phyloP scores from a whole-genome alignment of 2,329 filamentous ascomycete genomes.

The Alternaria novae-zelandiae region DNA sequence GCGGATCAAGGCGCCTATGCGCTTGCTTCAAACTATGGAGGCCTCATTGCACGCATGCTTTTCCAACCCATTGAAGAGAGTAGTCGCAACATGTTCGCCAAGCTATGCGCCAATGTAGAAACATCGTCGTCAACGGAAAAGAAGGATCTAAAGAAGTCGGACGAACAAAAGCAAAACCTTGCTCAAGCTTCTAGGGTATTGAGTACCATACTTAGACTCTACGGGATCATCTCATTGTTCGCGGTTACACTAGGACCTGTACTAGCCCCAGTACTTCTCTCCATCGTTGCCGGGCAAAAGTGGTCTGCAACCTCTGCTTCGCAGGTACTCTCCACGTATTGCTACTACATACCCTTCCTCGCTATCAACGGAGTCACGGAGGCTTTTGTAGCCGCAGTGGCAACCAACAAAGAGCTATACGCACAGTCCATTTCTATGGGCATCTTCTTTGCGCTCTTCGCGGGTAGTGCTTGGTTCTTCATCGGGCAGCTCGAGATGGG shows the following conservation, averaged over 20 bases:
- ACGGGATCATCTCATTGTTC: conserved; percentile 74
- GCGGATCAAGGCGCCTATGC: conserved; percentile 90
- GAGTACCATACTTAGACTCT: conserved; percentile 70
- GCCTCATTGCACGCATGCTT: conserved; percentile 83
- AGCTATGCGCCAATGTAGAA: conserved; percentile 64
- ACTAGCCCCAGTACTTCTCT: conserved; percentile 74
- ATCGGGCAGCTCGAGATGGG: conserved; percentile 73
- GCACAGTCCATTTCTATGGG: conserved; percentile 84
- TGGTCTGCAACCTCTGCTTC: conserved; percentile 80
- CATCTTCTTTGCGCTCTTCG: conserved; percentile 78
- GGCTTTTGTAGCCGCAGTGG: conserved; percentile 89
- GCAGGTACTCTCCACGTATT: conserved; percentile 77
- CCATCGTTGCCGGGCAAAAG: conserved; percentile 74
- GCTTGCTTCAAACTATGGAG: conserved; percentile 90
- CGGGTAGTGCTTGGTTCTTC: conserved; percentile 74
- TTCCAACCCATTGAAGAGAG: conserved; percentile 97
- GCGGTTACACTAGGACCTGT: conserved; percentile 75
- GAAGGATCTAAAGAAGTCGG: conserved; percentile 3
- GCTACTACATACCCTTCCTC: conserved; percentile 90
- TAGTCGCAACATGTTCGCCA: conserved; percentile 87
- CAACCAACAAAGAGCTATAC: conserved; percentile 75
- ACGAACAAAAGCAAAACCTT: conserved; percentile 32
- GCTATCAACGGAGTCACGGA: conserved; percentile 92
- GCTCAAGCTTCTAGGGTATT: conserved; percentile 60
- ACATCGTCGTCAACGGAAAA: conserved; percentile 2